Conservation (phyloP, 768 basidiomycete genomes). For the Phallus indusiatus region DNA sequence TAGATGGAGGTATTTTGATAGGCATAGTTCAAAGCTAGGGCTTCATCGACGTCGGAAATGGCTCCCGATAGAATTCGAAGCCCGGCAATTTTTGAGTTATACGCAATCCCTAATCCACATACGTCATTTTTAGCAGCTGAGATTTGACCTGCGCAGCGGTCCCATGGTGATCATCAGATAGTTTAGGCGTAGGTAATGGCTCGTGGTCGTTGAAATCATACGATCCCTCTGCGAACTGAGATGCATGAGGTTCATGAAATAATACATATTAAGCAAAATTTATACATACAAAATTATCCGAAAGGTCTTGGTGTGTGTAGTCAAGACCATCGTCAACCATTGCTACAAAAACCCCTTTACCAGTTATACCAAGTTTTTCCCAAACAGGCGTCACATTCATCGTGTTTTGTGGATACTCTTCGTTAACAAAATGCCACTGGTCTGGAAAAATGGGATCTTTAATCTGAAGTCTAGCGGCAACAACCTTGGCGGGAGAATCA, state of each 20-base stretch:
- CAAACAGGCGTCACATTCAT: slow-evolving; percentile 93
- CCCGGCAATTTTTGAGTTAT: slow-evolving; percentile 84
- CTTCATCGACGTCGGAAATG: slow-evolving; percentile 94
- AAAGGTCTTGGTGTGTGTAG: slow-evolving; percentile 77
- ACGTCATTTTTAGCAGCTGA: slow-evolving; percentile 87
- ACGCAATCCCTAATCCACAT: slow-evolving; percentile 92
- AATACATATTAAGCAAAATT: neutral
- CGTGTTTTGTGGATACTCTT: slow-evolving; percentile 66
- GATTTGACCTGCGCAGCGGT: slow-evolving; percentile 98
- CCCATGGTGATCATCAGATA: slow-evolving; percentile 91
- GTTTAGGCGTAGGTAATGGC: slow-evolving; percentile 74
- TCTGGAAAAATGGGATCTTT: slow-evolving; percentile 70
- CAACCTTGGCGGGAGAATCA: slow-evolving; percentile 26
- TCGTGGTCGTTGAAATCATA: slow-evolving; percentile 96
- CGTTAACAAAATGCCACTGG: slow-evolving; percentile 96
- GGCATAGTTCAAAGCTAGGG: slow-evolving; percentile 87
- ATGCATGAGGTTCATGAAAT: neutral
- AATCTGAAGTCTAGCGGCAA: slow-evolving; percentile 57
- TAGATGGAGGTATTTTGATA: slow-evolving; percentile 89
- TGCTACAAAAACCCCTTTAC: slow-evolving; percentile 76
- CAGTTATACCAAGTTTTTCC: slow-evolving; percentile 77
- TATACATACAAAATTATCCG: slow-evolving; percentile 79
- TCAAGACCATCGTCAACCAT: slow-evolving; percentile 95
- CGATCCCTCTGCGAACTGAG: slow-evolving; percentile 74
- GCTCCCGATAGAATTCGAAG: slow-evolving; percentile 92